Base-by-base conservation (phyloP, 169 alveolate species). In the Eimeria mitis region DNA sequence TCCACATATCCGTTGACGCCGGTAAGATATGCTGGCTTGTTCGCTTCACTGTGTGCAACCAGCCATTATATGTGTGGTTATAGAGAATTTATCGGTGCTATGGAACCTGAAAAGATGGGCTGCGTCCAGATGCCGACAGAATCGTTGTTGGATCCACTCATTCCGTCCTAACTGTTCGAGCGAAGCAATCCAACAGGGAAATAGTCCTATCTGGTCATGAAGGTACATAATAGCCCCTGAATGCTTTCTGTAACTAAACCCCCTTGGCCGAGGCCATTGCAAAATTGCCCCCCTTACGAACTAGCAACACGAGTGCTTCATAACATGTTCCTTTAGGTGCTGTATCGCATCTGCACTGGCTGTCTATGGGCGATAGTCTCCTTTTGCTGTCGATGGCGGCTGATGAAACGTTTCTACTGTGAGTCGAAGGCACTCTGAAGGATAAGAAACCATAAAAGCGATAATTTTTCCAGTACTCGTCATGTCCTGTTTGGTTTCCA, bases 361-460 rank as follows among this genome's bases (percentile, higher is more conserved):
- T 87, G 79, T 59, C 92, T 47, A 40, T 63, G 59, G 92, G 68
- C 34, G 92, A 28, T 23, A 63, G 49, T 25, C 92, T 52, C 68
- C 49, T 87, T 49, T 44, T 87, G 81, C 92, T 87, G 42, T 87
- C 92, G 8, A 37, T 87, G 65, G 92, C 92, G 63, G 73, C 92
- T 37, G 92, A 87, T 63, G 40, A 87, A 87, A 63, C 92, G 52
- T 87, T 87, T 63, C 83, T 47, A 31, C 44, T 87, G 92, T 87
- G 59, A 87, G 92, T 87, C 81, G 2, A 11, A 28, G 7, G 75
- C 56, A 25, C 7, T 61, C 79, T 31, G n/a, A 49, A 61, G 70
- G n/a, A 31, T 4, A 40, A 19, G 13, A 73, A n/a, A 21, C 52
- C 4, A 21, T 37, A 40, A 70, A 31, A 31, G 8, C 78, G 47